Base-by-base conservation (phyloP, 2,329 filamentous ascomycete species). In the Aspergillus jensenii region DNA sequence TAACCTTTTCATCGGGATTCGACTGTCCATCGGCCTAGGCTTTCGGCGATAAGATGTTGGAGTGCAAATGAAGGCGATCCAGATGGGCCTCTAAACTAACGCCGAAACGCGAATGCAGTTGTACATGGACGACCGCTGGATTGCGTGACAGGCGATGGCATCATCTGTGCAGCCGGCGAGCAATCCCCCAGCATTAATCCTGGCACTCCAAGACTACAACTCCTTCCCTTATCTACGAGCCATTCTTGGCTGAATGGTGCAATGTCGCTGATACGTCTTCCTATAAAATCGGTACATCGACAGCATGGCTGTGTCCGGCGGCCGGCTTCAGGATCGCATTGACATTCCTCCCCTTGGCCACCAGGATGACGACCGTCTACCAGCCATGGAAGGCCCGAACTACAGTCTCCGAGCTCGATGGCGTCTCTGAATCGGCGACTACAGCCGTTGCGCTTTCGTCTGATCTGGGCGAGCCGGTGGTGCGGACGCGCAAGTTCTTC, bases 401-500 rank as follows among this genome's bases (percentile, higher is more conserved):
- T 3, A 54, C 45, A 21, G 56, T 54, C 43, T 43, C 40, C 2
- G 56, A 58, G 21, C 5, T 52, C 3, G 55, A 54, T 23, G 40
- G 17, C 33, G 40, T 17, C 45, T 53, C 56, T 12, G 27, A 48
- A 12, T 54, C 50, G 4, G 39, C 44, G 4, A 52, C 27, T 9
- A 39, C 44, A 14, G 31, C 46, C 6, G 45, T 50, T 43, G 37
- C 39, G n/a, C 25, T 47, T 19, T 41, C 55, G 21, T 44, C 45
- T 3, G 44, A 54, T 1, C 56, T 71, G 12, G 68, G 66, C 2
- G 58, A 64, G 3, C 64, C 64, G 8, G 47, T 54, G 3, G 12
- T 23, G 1, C 55, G 64, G 2, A 65, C 68, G 39, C 68, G 63
- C 31, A 63, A 65, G n/a, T 69, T 71, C 35, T 72, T 69, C 67